Percentiles rank a stretch among this genome's conserved stretches.
phyloP scores from a whole-genome alignment of 306 rosid species.

The Corylus avellana region DNA sequence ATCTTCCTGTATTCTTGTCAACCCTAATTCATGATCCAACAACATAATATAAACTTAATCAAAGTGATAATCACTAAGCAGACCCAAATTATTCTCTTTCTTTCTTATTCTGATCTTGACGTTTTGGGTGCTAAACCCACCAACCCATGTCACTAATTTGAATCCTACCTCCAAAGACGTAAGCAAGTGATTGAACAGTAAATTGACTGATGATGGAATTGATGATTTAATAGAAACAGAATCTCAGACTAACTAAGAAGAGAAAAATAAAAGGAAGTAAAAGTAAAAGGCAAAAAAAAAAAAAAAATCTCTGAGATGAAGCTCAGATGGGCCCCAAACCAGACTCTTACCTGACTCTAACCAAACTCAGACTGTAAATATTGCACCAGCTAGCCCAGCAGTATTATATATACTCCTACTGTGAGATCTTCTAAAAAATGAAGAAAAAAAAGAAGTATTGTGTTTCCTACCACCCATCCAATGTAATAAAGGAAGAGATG shows the following conservation, averaged over 20 bases:
- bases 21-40: conserved; percentile 38
- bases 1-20: conserved; percentile 32
- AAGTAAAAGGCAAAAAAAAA: not conserved
- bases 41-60: conserved; percentile 27
- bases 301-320: conserved; percentile 10
- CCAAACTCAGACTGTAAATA: too few relatives aligned
- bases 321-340: conserved; percentile 37
- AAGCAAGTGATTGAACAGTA: conserved; percentile 33
- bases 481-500: conserved; percentile 39
- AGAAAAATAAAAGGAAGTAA: not conserved
- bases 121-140: conserved; percentile 58
- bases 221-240: conserved; percentile 5
- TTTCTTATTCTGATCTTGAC: conserved; percentile 50
- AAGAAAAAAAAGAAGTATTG: conserved; percentile 7
- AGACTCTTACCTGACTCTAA: too few relatives aligned
- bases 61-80: conserved; percentile 37
- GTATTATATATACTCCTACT: too few relatives aligned
- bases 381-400: too few relatives aligned
- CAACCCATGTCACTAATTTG: conserved; percentile 52
- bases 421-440: too few relatives aligned
- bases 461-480: conserved; percentile 90
- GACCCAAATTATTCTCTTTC: conserved; percentile 37
- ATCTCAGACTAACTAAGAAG: not conserved
- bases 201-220: conserved; percentile 11
- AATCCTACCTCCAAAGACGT: conserved; percentile 38